These are phyloP conservation scores for Pisolithus microcarpus DNA, from an alignment of 768 basidiomycete species.

Conservation along the genomic window DNA sequence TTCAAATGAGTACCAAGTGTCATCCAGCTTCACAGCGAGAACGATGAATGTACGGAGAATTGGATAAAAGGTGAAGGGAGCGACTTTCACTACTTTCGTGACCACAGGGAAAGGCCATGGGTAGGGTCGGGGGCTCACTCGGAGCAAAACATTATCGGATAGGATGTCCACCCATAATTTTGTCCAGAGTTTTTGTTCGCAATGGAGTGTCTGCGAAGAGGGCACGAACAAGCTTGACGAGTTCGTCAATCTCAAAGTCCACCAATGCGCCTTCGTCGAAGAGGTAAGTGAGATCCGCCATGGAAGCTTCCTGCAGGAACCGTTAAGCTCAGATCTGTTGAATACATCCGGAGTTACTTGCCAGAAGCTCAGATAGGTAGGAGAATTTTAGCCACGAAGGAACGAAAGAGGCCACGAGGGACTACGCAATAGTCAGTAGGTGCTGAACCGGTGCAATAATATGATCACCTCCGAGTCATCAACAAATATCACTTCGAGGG, in stretches of 20 bases:
- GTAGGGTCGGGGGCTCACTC: neutral
- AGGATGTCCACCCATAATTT: slow-evolving; percentile 59
- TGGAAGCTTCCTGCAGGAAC: slow-evolving; percentile 69
- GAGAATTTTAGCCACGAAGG: slow-evolving; percentile 93
- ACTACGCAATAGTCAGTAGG: slow-evolving; percentile 28
- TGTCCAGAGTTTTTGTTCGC: slow-evolving; percentile 75
- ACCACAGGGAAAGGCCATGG: neutral
- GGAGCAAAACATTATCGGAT: slow-evolving; percentile 8
- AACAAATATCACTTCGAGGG: slow-evolving; percentile 75
- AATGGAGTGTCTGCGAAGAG: slow-evolving; percentile 84
- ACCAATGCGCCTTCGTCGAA: slow-evolving; percentile 87
- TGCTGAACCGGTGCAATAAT: neutral
- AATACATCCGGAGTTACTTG: slow-evolving; percentile 31
- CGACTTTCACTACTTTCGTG: no score
- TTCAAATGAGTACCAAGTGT: no score
- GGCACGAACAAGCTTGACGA: slow-evolving; percentile 73
- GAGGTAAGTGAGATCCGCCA: slow-evolving; percentile 86
- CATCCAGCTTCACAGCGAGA: no score
- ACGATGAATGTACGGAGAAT: no score
- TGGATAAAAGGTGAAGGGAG: no score
- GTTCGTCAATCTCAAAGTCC: slow-evolving; percentile 81
- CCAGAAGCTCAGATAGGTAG: slow-evolving; percentile 87
- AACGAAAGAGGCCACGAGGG: slow-evolving; percentile 78
- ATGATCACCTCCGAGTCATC: slow-evolving; percentile 52
- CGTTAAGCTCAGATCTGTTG: neutral